Evolutionary conservation across 1,284 basidiomycete genomes (phyloP).

Genomic region (Malassezia dermatis): DNA sequence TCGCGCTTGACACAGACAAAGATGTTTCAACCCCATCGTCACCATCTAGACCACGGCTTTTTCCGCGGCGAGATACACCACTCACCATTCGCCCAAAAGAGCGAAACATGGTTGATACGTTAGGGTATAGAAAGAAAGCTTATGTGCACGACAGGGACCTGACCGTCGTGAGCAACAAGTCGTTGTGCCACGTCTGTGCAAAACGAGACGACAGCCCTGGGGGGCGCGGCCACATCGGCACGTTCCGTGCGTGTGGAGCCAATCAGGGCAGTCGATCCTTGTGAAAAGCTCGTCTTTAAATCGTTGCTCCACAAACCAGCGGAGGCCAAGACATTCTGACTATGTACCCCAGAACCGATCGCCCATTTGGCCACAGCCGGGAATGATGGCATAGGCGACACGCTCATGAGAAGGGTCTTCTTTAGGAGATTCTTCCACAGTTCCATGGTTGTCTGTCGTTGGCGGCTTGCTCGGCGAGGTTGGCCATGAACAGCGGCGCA

Average conservation of each 20-base stretch:
- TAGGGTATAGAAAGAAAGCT: neutral
- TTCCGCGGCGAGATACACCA: slow-evolving; percentile 37
- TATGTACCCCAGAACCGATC: slow-evolving; percentile 42
- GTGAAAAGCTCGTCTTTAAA: neutral
- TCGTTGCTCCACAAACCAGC: neutral
- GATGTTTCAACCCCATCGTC: slow-evolving; percentile 9
- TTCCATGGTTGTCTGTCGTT: neutral
- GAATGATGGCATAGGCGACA: slow-evolving; percentile 40
- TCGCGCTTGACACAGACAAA: slow-evolving; percentile 14
- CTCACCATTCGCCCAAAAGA: slow-evolving; percentile 43
- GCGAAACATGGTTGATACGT: slow-evolving; percentile 35
- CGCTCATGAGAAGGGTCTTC: slow-evolving; percentile 16
- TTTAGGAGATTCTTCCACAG: neutral
- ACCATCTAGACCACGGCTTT: slow-evolving; percentile 28
- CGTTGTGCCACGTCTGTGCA: neutral
- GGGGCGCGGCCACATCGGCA: neutral
- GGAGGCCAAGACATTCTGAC: neutral
- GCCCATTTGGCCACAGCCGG: slow-evolving; percentile 40
- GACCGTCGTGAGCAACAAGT: neutral
- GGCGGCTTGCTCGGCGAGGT: neutral
- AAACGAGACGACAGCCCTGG: neutral
- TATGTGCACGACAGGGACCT: neutral
- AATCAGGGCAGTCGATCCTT: neutral
- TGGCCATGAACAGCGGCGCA: slow-evolving; percentile 25
- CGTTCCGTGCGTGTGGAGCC: neutral